Evolutionary conservation across 2,329 filamentous ascomycete genomes (phyloP).

Genomic region (Geoglossum cookeanum): DNA sequence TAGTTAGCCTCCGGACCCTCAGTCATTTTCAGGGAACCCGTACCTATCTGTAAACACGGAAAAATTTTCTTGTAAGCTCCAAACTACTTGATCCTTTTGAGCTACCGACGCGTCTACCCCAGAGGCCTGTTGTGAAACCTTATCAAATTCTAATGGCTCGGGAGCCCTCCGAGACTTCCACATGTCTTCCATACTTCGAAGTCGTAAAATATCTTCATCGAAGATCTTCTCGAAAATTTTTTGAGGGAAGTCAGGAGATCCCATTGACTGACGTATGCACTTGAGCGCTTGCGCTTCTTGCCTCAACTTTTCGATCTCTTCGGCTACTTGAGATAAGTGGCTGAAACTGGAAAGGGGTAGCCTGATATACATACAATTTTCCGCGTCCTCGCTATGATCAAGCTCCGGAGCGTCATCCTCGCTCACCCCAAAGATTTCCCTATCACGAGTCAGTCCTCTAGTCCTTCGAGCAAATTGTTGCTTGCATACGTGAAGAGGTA

Average conservation of each 20-base stretch:
- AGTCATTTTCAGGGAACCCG: neutral
- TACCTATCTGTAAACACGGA: conserved; percentile 64
- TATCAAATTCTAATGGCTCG: conserved; percentile 49
- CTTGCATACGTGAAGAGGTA: conserved; percentile 56
- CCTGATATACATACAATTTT: conserved; percentile 42
- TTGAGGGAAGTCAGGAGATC: conserved; percentile 54
- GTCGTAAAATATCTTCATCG: conserved; percentile 58
- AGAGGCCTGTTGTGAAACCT: conserved; percentile 33
- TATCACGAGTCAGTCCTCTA: conserved; percentile 11
- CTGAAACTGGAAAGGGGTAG: neutral
- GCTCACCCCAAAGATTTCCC: conserved; percentile 77
- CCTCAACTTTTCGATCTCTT: conserved; percentile 74
- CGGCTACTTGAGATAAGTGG: conserved; percentile 23
- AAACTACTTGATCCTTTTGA: conserved; percentile 52
- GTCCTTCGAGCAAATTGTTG: neutral
- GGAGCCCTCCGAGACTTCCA: conserved; percentile 73
- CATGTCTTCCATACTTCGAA: conserved; percentile 85
- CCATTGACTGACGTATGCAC: conserved; percentile 63
- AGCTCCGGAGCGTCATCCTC: conserved; percentile 68
- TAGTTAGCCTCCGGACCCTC: conserved; percentile 11
- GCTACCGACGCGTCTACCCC: conserved; percentile 31
- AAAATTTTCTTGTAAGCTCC: conserved; percentile 71
- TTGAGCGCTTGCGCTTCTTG: conserved; percentile 71
- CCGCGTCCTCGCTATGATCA: conserved; percentile 59
- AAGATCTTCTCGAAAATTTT: conserved; percentile 91